Base-by-base conservation (phyloP, 192 early-diverging fungal species). In the Coemansia sp. region DNA sequence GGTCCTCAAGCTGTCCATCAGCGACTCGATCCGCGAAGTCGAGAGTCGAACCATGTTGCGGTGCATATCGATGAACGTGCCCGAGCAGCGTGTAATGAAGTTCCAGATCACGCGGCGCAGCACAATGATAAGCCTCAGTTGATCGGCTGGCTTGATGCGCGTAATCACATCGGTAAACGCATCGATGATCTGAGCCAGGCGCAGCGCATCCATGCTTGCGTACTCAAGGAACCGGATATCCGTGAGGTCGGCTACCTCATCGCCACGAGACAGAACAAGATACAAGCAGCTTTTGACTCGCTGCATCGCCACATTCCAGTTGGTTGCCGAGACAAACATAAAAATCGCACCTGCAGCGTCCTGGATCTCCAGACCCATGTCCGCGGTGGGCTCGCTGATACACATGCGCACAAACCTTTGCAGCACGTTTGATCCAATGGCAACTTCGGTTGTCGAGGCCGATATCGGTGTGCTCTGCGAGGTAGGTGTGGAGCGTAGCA, bases 211-310 rank as follows among this genome's bases (percentile, higher is more conserved):
- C 58, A 96, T 75, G 48, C 89, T 89, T 21, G 90, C 91, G 71
- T 89, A 95, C 70, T 97, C 95, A 41, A 98, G 71, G 62, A 95
- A 86, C 37, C 93, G 85, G 61, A 98, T 76, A 68, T 98, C 96
- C 3, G 94, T 85, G 12, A 88, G 85, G 47, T 91, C 89, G 1
- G 87, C 86, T 49, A 85, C 83, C 56, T 93, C 91, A 51, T 92
- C 87, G 60, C 82, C 79, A 32, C 86, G 87, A 41, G 86, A 87
- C 7, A 89, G 84, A 4, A 89, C 76, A 57, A 88, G 84, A 15
- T 85, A 78, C 45, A 92, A 86, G 55, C 89, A 78, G 52, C 82
- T 87, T 66, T 88, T 90, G 37, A 89, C 87, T 60, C 88, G 88
- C 37, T 88, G 76, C 78, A 91, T 90, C 7, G 94, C 87, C 6